These are phyloP conservation scores for Retiboletus fuscus DNA, from an alignment of 1,284 basidiomycete species.

Conservation along the genomic window DNA sequence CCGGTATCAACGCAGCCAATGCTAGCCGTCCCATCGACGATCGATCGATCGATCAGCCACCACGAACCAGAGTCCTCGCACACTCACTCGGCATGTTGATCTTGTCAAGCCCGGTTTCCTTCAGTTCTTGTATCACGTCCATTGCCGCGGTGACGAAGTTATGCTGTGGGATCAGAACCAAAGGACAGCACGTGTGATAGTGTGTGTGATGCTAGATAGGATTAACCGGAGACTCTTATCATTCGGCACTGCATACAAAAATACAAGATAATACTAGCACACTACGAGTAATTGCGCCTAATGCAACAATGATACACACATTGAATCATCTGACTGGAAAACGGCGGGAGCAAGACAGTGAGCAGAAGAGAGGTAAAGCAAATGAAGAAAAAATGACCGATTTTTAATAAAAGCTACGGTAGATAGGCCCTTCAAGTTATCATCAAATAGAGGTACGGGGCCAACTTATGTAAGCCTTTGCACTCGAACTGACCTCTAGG, in stretches of 20 bases:
- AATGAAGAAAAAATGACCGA: too few species aligned
- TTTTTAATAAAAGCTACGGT: too few species aligned
- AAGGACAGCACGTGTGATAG: background rate
- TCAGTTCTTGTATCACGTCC: conserved; percentile 50
- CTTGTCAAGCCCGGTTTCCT: conserved; percentile 49
- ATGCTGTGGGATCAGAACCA: background rate
- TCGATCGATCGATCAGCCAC: conserved; percentile 22
- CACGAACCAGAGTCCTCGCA: background rate
- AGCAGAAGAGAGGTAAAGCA: too few species aligned
- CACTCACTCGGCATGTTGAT: conserved; percentile 57
- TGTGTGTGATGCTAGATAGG: conserved; percentile 1
- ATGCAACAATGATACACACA: too few species aligned
- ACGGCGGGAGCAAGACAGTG: too few species aligned
- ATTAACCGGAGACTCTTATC: background rate
- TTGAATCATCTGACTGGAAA: too few species aligned
- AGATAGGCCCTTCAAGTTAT: too few species aligned
- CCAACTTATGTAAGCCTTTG: too few species aligned
- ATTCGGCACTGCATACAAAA: too few species aligned
- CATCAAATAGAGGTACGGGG: too few species aligned
- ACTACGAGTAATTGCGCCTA: too few species aligned
- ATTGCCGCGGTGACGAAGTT: conserved; percentile 30
- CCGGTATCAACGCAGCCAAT: conserved; percentile 58
- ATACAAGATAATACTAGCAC: too few species aligned
- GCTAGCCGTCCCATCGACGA: conserved; percentile 48
- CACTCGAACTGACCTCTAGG: conserved; percentile 25